These are phyloP conservation scores for Firmiana major DNA, from an alignment of 345 rosid genomes.

Conservation along the genomic window DNA sequence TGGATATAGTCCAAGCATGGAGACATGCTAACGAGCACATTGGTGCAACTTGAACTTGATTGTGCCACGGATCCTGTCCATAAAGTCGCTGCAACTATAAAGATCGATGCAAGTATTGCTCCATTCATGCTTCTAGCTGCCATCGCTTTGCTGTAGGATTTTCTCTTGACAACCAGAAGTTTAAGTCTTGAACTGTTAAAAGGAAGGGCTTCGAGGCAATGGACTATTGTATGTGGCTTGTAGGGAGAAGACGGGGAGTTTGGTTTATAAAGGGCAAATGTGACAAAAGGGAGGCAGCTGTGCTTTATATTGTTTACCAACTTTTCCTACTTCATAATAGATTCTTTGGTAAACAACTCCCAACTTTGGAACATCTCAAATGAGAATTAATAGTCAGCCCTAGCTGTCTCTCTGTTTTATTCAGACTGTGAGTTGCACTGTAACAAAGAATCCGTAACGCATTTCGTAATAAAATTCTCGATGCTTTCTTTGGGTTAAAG, in stretches of 20 bases:
- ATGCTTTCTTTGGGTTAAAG: not conserved
- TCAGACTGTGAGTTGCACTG: not conserved
- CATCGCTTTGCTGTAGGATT: not conserved
- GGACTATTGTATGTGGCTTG: not conserved
- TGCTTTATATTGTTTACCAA: constrained; percentile 5
- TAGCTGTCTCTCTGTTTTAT: not conserved
- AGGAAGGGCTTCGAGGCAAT: not conserved
- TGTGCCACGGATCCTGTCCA: constrained; percentile 21
- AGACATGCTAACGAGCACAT: constrained; percentile 26
- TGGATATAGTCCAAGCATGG: constrained; percentile 42
- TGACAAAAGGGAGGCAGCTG: not conserved
- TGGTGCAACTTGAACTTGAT: constrained; percentile 11
- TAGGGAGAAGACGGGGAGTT: not conserved
- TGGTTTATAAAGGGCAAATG: not conserved
- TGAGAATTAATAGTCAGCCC: not conserved
- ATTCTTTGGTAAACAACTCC: constrained; percentile 12
- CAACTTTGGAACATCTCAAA: not conserved
- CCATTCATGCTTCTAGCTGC: not conserved
- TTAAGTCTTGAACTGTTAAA: not conserved
- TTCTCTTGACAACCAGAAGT: not conserved
- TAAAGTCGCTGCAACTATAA: constrained; percentile 13
- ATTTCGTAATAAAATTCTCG: not conserved
- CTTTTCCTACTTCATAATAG: constrained; percentile 13
- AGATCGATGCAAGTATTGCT: not conserved
- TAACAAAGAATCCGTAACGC: not conserved